Evolutionary conservation across 2,329 filamentous ascomycete genomes (phyloP), one percentile per base, ranked within the genome.

Genomic region (Grosmannia huntii): DNA sequence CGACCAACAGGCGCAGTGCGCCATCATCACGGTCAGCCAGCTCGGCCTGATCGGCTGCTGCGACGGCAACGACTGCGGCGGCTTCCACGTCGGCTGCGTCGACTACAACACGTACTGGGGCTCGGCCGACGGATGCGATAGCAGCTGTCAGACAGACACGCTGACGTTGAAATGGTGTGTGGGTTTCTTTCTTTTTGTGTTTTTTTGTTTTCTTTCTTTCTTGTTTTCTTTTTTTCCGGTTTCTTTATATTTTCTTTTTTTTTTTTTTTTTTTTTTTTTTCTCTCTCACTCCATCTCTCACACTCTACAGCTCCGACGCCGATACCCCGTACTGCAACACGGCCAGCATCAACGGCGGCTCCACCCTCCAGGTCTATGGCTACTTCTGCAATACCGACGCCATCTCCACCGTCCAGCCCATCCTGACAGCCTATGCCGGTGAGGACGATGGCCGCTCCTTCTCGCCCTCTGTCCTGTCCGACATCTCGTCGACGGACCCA

Each of bases 371-470:
- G 41, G 58, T 63, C 36, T 57, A 50, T 16, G 62, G 51, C 57
- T 61, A 57, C 59, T 63, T 49, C 58, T 64, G 62, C 59, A 48
- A 56, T 38, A 14, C 46, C 6, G 14, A 16, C 10, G 21, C 19
- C 38, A 48, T 44, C 27, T 57, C 59, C 14, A 60, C 57, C 33
- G 25, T 53, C 36, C 53, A 61, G 48, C 7, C 44, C 21, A 19
- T 62, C 33, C 46, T 51, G 25, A 62, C 62, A n/a, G 62, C 62
- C 36, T 64, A 60, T 57, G 1, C 25, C 11, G 60, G 59, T 57
- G 59, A 62, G 59, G 60, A 56, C 31, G 62, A 59, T 55, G 49
- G 36, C 59, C 61, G 59, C 41, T 55, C 60, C 12, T 64, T 63
- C 21, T 58, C 58, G 11, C 50, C 56, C 4, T 56, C 38, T 1